A percentile compares a stretch with the other conserved stretches of the same genome.
Evolutionary conservation across 169 alveolate species (phyloP).

Genomic region (Plasmodium blacklocki): DNA sequence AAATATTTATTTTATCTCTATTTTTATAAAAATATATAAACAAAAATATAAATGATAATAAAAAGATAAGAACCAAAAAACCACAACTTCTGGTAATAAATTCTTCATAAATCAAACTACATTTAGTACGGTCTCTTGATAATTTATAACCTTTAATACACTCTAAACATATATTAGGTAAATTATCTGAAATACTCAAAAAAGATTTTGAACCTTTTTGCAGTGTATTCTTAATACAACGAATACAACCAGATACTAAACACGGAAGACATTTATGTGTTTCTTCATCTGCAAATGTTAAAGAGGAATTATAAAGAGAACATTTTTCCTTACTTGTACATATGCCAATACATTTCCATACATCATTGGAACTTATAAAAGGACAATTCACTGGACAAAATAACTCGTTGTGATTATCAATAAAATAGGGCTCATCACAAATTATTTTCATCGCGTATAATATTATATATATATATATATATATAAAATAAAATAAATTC

Average conservation of each 20-base stretch:
- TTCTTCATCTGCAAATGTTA: conserved; percentile 77
- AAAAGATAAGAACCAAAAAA: conserved; percentile 32
- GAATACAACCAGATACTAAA: conserved; percentile 78
- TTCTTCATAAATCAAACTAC: conserved; percentile 75
- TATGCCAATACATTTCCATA: conserved; percentile 84
- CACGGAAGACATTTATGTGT: conserved; percentile 81
- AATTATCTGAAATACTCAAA: conserved; percentile 5
- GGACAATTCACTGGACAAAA: conserved; percentile 83
- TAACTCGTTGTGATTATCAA: conserved; percentile 57
- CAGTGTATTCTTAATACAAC: conserved; percentile 45
- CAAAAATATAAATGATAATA: conserved; percentile 16
- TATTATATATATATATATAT: not conserved
- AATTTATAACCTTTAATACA: conserved; percentile 83
- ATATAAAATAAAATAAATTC: not conserved
- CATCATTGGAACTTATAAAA: conserved; percentile 80
- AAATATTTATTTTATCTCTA: conserved; percentile 28
- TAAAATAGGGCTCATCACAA: conserved; percentile 79
- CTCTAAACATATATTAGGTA: conserved; percentile 80
- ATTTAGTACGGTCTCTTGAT: conserved; percentile 75
- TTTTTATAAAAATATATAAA: conserved; percentile 38
- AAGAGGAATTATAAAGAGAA: conserved; percentile 78
- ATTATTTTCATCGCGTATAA: conserved; percentile 26
- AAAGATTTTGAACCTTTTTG: conserved; percentile 4
- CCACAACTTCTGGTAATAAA: conserved; percentile 60
- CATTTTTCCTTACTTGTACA: conserved; percentile 78